Conservation (phyloP, 2,329 filamentous ascomycete species). For the Pseudocercospora cruenta region DNA sequence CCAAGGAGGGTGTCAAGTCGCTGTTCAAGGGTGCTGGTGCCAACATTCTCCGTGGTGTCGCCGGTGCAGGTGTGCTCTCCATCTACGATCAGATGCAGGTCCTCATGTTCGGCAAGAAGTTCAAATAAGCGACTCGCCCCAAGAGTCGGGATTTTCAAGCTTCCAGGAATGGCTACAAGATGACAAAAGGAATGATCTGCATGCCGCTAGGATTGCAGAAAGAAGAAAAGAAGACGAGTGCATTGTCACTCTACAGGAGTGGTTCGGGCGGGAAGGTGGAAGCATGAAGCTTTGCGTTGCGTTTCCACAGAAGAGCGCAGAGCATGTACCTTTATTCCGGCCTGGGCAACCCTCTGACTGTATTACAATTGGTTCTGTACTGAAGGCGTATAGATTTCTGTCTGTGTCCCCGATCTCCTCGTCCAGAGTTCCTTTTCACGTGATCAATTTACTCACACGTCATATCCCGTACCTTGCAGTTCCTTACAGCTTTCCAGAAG, state of each 20-base stretch:
- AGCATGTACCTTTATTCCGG: conserved; percentile 37
- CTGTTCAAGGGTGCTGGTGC: conserved; percentile 99
- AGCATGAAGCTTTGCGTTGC: conserved; percentile 26
- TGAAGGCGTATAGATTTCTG: conserved; percentile 36
- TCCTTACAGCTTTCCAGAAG: background rate
- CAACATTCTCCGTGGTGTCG: conserved; percentile 99
- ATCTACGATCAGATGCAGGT: conserved; percentile 99
- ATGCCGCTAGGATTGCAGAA: conserved; percentile 40
- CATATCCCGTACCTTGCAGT: conserved; percentile 4
- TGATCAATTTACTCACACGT: conserved; percentile 2
- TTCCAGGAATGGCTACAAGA: conserved; percentile 18
- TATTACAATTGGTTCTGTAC: conserved; percentile 41
- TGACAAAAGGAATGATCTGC: conserved; percentile 30
- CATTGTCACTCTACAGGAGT: conserved; percentile 29
- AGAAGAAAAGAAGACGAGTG: conserved; percentile 23
- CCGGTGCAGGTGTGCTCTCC: conserved; percentile 99
- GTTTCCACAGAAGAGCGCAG: conserved; percentile 28
- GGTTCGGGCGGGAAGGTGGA: conserved; percentile 26
- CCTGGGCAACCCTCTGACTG: conserved; percentile 37
- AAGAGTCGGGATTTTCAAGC: conserved; percentile 14
- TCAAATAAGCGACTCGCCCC: conserved; percentile 62
- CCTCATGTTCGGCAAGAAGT: conserved; percentile 99
- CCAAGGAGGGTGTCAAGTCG: conserved; percentile 96
- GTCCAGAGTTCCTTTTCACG: conserved; percentile 6
- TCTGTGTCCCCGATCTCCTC: conserved; percentile 16